Conservation (phyloP, 306 rosid genomes). For the Rosa multiflora region DNA sequence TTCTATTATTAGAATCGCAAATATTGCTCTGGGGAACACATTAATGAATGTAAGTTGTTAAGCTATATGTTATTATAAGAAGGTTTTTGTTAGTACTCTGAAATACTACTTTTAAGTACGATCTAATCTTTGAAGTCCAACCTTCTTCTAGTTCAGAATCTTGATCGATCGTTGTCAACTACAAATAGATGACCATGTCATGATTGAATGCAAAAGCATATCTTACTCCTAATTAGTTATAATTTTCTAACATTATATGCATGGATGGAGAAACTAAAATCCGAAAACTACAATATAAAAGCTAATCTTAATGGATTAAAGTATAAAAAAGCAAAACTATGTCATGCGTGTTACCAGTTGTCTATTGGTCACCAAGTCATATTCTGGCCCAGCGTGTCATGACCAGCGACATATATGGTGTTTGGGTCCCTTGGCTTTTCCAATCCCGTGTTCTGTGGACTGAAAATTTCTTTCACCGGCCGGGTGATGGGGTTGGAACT, state of each 20-base stretch:
- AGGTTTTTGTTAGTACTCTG: too few species aligned
- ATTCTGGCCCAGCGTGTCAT: not conserved
- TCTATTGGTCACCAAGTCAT: not conserved
- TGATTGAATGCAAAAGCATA: not conserved
- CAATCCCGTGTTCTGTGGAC: not conserved
- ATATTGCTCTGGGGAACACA: too few species aligned
- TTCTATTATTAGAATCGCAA: too few species aligned
- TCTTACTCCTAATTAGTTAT: not conserved
- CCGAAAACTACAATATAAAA: not conserved
- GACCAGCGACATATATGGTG: not conserved
- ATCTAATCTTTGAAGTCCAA: not conserved
- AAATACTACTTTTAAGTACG: not conserved
- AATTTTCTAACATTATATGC: not conserved
- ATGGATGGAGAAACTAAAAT: not conserved
- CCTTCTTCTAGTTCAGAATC: not conserved
- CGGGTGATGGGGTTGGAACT: not conserved
- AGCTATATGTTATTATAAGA: too few species aligned
- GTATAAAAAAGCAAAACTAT: not conserved
- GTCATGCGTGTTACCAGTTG: not conserved
- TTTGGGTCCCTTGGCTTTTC: not conserved
- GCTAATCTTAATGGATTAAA: not conserved
- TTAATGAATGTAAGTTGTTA: too few species aligned
- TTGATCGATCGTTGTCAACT: not conserved
- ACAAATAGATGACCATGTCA: not conserved
- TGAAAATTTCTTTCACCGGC: not conserved